phyloP scores from a whole-genome alignment of 768 basidiomycete genomes.

The Leccinum fibrillosum region DNA sequence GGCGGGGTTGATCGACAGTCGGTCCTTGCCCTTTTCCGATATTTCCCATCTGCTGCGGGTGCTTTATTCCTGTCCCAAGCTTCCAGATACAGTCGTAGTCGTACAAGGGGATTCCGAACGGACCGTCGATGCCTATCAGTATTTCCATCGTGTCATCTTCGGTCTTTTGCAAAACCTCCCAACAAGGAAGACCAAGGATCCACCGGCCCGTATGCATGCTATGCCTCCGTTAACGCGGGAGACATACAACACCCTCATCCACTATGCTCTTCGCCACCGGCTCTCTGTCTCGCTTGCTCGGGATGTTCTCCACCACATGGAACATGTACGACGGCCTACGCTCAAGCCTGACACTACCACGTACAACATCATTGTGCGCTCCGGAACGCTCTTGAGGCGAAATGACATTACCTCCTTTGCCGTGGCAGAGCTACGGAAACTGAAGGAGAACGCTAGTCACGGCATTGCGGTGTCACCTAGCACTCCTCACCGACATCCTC shows the following conservation, averaged over 20 bases:
- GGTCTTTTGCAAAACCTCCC: conserved; percentile 38
- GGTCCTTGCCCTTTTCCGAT: conserved; percentile 43
- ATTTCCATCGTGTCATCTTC: conserved; percentile 47
- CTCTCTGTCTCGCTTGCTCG: conserved; percentile 47
- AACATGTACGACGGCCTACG: conserved; percentile 35
- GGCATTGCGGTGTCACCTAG: conserved; percentile 21
- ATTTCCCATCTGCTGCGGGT: conserved; percentile 45
- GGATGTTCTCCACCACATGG: conserved; percentile 55
- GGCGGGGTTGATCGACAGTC: conserved; percentile 47
- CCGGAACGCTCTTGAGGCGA: conserved; percentile 47
- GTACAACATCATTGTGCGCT: conserved; percentile 57
- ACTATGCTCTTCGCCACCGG: conserved; percentile 65
- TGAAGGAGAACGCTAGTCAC: conserved; percentile 19
- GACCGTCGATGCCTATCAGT: conserved; percentile 40
- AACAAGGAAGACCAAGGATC: conserved; percentile 20
- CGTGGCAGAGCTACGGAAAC: conserved; percentile 33
- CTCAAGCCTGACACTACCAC: conserved; percentile 49
- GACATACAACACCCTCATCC: conserved; percentile 59
- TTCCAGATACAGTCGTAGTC: conserved; percentile 39
- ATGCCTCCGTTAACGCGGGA: conserved; percentile 37
- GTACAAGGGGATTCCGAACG: conserved; percentile 18
- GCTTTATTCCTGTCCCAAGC: conserved; percentile 45
- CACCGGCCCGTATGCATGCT: conserved; percentile 8
- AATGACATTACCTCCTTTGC: conserved; percentile 41
- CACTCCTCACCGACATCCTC: not conserved